Base-by-base conservation (phyloP, 192 early-diverging fungal species). In the Backusella mclennaniae region DNA sequence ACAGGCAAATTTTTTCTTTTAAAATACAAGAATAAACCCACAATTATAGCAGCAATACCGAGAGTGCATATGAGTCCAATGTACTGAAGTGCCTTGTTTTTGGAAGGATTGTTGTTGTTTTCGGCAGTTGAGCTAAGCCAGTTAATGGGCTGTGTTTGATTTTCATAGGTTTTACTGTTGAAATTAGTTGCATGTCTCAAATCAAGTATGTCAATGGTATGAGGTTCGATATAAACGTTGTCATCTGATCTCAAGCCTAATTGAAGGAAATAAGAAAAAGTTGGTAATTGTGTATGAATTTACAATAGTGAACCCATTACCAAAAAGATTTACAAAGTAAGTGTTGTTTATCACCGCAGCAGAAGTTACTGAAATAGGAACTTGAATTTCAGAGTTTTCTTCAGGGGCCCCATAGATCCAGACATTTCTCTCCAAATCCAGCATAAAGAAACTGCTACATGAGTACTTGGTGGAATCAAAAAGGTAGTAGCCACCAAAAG, bases 381-480 rank as follows among this genome's bases (percentile, higher is more conserved):
- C 26, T 4, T 63, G 56, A 1, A 29, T 63, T 29, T 63, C 56
- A 9, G 56, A 63, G 4, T 31, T 63, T 14, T 63, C 56, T 63
- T 63, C 23, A 63, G 56, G 23, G 12, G 11, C 1, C 29, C 56
- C 56, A 63, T 9, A 12, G 23, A 63, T 63, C 56, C 56, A 63
- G 3, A 4, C 4, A 63, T 63, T 14, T 8, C 12, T 63, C 26
- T 29, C 23, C 29, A 63, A 63, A 29, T 63, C 23, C 8, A 63
- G 29, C 7, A 26, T 59, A 8, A 21, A 59, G 26, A 59, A 59
- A 26, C 2, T 12, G 6, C 3, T n/a, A 21, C 26, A 8, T 11
- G 19, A 23, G 6, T 59, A 59, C 23, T 0, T 9, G 17, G 0
- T 6, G 0, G 7, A 21, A 7, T 5, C 0, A 12, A 3, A 0